Conservation (phyloP, 306 rosid species). For the Prinsepia uniflora region DNA sequence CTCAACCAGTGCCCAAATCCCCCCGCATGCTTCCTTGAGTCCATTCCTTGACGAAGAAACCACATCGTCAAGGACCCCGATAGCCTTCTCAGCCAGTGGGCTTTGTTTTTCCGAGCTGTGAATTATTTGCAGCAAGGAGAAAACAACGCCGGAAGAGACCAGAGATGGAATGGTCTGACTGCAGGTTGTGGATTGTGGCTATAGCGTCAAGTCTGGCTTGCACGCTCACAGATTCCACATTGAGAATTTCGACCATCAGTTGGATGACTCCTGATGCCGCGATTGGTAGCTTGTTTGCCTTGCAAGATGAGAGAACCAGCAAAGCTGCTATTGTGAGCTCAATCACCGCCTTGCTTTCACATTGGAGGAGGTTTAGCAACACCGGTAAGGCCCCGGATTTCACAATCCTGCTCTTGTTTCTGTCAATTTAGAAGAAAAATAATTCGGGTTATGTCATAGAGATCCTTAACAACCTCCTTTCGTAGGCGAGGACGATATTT, state of each 20-base stretch:
- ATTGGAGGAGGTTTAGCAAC: constrained; percentile 51
- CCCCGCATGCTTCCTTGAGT: constrained; percentile 40
- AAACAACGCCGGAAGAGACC: constrained; percentile 43
- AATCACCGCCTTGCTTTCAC: constrained; percentile 36
- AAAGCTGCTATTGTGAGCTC: constrained; percentile 52
- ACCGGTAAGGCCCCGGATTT: constrained; percentile 55
- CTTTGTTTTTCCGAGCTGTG: constrained; percentile 43
- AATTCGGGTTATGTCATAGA: too few relatives aligned
- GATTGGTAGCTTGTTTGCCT: constrained; percentile 53
- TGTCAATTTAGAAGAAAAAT: constrained; percentile 21
- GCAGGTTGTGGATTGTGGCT: constrained; percentile 66
- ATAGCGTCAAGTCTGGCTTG: constrained; percentile 66
- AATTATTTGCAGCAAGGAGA: constrained; percentile 46
- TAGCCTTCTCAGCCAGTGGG: constrained; percentile 46
- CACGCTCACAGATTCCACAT: constrained; percentile 5
- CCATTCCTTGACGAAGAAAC: constrained; percentile 50
- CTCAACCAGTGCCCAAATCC: constrained; percentile 59
- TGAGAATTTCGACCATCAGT: constrained; percentile 40
- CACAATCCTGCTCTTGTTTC: constrained; percentile 64
- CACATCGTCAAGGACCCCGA: constrained; percentile 53
- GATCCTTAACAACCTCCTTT: too few relatives aligned
- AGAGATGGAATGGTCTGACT: constrained; percentile 44
- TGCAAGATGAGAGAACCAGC: constrained; percentile 72
- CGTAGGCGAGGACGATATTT: too few relatives aligned
- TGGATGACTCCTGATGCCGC: constrained; percentile 59